A percentile compares a stretch with the other conserved stretches of the same genome.
These are phyloP conservation scores for Fraxinus cuspidata DNA, from an alignment of 257 asterid genomes.

Conservation along the genomic window DNA sequence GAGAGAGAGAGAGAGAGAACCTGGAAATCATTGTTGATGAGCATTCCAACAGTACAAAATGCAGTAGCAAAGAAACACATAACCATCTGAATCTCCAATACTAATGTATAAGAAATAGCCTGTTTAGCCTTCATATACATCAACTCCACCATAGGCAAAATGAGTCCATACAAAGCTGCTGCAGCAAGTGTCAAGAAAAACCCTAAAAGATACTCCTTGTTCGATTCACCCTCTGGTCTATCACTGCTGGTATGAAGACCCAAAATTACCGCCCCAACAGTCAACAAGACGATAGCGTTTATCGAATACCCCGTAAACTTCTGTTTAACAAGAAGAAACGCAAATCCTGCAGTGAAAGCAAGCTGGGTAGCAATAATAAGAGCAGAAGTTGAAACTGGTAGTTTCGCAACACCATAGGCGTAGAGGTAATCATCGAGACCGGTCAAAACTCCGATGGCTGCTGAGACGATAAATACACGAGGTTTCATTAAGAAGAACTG, in stretches of 20 bases:
- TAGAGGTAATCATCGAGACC: not conserved
- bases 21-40: constrained; percentile 5
- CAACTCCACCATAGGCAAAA: not conserved
- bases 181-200: not conserved
- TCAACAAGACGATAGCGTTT: not conserved
- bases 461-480: not conserved
- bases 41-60: not conserved
- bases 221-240: not conserved
- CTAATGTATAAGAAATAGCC: not conserved
- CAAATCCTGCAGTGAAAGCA: not conserved
- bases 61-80: constrained; percentile 5
- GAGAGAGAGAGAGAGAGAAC: not conserved
- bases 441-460: not conserved
- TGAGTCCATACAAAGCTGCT: not conserved
- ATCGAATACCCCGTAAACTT: not conserved
- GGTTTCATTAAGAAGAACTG: not conserved
- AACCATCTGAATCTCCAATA: constrained; percentile 1
- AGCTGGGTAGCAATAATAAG: constrained; percentile 1
- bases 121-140: not conserved
- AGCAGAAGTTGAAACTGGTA: not conserved
- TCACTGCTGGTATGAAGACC: not conserved
- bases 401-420: not conserved
- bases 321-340: constrained; percentile 1
- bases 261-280: not conserved
- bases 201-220: not conserved